A percentile compares a stretch with the other conserved stretches of the same genome.
These are phyloP conservation scores for Talaromyces liani DNA, from an alignment of 495 filamentous ascomycete genomes.

Conservation along the genomic window DNA sequence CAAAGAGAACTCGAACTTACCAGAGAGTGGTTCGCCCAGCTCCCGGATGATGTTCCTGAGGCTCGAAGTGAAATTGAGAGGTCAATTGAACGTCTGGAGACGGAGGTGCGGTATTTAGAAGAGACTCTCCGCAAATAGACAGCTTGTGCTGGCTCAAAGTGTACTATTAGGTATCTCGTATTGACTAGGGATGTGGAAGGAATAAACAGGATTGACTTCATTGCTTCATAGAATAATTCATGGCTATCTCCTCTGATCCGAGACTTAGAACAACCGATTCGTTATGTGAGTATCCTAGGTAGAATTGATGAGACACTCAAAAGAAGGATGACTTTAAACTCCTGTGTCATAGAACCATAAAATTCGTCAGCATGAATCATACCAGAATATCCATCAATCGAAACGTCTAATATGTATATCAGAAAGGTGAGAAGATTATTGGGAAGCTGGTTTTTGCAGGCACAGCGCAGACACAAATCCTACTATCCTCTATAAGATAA, in stretches of 20 bases:
- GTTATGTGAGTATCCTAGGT: no score
- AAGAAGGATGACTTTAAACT: no score
- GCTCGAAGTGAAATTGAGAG: background rate
- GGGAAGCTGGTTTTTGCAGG: conserved; percentile 44
- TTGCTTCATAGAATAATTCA: no score
- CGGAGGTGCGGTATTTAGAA: background rate
- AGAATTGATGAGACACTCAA: no score
- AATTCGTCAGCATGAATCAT: background rate
- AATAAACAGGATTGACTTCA: background rate
- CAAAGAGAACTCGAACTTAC: background rate
- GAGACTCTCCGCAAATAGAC: background rate
- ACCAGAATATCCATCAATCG: background rate
- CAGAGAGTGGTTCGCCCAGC: background rate
- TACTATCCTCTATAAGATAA: background rate
- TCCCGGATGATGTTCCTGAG: background rate
- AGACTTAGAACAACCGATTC: no score
- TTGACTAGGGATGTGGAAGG: background rate
- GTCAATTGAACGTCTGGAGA: background rate
- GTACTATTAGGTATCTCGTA: background rate
- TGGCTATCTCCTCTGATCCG: no score
- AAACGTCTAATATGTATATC: conserved; percentile 13
- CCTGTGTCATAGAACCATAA: background rate
- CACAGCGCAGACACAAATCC: conserved; percentile 27
- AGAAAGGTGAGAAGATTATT: conserved; percentile 46
- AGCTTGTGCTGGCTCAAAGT: background rate